These are phyloP conservation scores for Ganoderma lingzhi DNA, from an alignment of 1,284 basidiomycete genomes.

Conservation along the genomic window DNA sequence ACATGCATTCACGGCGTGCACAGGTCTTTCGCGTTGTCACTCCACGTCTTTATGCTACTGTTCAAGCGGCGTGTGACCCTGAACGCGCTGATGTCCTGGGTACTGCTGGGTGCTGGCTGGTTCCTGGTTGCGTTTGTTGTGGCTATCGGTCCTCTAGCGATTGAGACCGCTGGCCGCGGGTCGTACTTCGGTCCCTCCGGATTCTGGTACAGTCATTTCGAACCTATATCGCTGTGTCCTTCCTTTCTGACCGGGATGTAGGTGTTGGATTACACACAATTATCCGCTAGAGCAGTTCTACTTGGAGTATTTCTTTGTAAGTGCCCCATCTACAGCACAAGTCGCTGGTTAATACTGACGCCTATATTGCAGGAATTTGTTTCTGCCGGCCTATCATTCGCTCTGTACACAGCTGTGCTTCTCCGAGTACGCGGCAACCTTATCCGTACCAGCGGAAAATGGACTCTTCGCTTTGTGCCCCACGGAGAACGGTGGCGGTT, in stretches of 20 bases:
- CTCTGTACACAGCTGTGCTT: slow-evolving; percentile 46
- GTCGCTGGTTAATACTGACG: not conserved
- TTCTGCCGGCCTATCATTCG: slow-evolving; percentile 43
- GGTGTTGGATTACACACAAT: slow-evolving; percentile 57
- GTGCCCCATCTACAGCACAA: not conserved
- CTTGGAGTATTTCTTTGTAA: slow-evolving; percentile 57
- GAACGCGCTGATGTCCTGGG: slow-evolving; percentile 18
- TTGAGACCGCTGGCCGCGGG: slow-evolving; percentile 44
- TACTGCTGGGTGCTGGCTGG: slow-evolving; percentile 48
- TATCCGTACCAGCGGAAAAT: slow-evolving; percentile 39
- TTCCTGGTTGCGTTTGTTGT: slow-evolving; percentile 43
- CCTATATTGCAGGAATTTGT: slow-evolving; percentile 42
- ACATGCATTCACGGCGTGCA: not conserved
- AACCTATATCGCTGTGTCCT: not conserved
- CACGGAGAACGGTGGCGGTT: slow-evolving; percentile 46
- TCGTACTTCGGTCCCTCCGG: slow-evolving; percentile 55
- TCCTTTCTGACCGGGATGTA: slow-evolving; percentile 18
- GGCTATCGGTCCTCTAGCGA: slow-evolving; percentile 45
- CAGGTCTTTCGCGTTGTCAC: slow-evolving; percentile 50
- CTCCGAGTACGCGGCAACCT: slow-evolving; percentile 52
- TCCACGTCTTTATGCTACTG: slow-evolving; percentile 52
- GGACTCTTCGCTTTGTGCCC: slow-evolving; percentile 45
- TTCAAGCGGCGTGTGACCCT: slow-evolving; percentile 46
- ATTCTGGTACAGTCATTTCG: slow-evolving; percentile 43
- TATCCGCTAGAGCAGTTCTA: slow-evolving; percentile 51